Percentiles rank a stretch among this genome's conserved stretches.
phyloP scores from a whole-genome alignment of 2,329 filamentous ascomycete species.

The Trichophyton simii region DNA sequence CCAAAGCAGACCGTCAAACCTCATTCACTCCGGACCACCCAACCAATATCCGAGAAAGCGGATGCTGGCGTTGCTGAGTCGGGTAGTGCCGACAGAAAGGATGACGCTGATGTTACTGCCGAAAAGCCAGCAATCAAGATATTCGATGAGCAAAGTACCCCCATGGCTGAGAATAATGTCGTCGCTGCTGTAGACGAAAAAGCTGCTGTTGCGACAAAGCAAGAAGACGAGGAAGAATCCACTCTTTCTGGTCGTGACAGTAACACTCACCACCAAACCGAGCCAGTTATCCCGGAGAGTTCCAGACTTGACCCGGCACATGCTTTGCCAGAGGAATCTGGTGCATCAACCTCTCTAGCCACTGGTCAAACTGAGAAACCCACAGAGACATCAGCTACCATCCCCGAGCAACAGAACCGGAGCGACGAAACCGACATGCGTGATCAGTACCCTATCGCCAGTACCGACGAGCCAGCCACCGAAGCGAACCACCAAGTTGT shows the following conservation, averaged over 20 bases:
- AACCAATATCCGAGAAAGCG: slow-evolving; percentile 24
- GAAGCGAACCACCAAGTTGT: slow-evolving; percentile 31
- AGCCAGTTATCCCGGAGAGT: not conserved
- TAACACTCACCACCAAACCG: not conserved
- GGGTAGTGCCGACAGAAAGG: slow-evolving; percentile 29
- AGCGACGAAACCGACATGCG: slow-evolving; percentile 53
- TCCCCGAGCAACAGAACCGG: slow-evolving; percentile 15
- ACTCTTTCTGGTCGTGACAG: not conserved
- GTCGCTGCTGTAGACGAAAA: not conserved
- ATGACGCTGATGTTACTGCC: slow-evolving; percentile 26
- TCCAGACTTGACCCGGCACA: not conserved
- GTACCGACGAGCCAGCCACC: slow-evolving; percentile 38
- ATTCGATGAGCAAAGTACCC: slow-evolving; percentile 19
- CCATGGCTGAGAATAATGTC: slow-evolving; percentile 19
- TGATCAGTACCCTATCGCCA: slow-evolving; percentile 42
- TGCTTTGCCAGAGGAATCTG: not conserved
- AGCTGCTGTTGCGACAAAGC: not conserved
- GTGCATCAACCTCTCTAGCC: not conserved
- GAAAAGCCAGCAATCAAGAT: slow-evolving; percentile 28
- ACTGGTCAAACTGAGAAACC: not conserved
- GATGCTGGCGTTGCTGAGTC: slow-evolving; percentile 28
- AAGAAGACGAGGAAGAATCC: not conserved
- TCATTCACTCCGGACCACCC: slow-evolving; percentile 25
- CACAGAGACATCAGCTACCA: not conserved
- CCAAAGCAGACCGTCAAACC: slow-evolving; percentile 35